A percentile compares a stretch with the other conserved stretches of the same genome.
Conservation (phyloP, 257 asterid genomes). For the Solanum chiquidenum region DNA sequence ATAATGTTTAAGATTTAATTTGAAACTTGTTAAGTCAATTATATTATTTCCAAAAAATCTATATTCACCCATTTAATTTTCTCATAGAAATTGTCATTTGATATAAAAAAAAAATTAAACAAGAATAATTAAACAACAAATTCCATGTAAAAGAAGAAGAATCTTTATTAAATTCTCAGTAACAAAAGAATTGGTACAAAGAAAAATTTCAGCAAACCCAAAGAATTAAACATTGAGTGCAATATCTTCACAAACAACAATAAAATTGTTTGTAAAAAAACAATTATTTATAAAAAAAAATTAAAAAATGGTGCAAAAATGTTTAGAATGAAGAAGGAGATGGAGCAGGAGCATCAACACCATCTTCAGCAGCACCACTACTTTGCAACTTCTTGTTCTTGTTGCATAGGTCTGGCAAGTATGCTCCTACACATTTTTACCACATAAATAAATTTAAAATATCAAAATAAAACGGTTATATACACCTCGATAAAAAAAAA, state of each 20-base stretch:
- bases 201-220: not conserved
- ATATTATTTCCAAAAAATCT: not conserved
- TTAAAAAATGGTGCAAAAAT: not conserved
- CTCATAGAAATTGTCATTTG: not conserved
- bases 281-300: too few relatives aligned
- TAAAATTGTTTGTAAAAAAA: not conserved
- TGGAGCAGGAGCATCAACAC: conserved; percentile 20
- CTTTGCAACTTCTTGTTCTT: conserved; percentile 5
- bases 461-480: not conserved
- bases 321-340: conserved; percentile 19
- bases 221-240: not conserved
- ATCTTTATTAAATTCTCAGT: not conserved
- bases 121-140: not conserved
- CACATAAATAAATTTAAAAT: not conserved
- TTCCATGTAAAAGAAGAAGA: not conserved
- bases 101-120: not conserved
- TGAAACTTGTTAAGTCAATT: not conserved
- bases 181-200: not conserved
- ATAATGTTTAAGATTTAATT: not conserved
- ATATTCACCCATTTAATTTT: not conserved
- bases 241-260: not conserved
- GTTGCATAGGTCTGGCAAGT: conserved; percentile 5
- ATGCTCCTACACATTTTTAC: not conserved
- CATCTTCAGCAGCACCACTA: not conserved
- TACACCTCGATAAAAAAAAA: not conserved